These are phyloP conservation scores for Liriodendron chinense DNA, from an alignment of 164 flowering plant genomes.

Conservation along the genomic window DNA sequence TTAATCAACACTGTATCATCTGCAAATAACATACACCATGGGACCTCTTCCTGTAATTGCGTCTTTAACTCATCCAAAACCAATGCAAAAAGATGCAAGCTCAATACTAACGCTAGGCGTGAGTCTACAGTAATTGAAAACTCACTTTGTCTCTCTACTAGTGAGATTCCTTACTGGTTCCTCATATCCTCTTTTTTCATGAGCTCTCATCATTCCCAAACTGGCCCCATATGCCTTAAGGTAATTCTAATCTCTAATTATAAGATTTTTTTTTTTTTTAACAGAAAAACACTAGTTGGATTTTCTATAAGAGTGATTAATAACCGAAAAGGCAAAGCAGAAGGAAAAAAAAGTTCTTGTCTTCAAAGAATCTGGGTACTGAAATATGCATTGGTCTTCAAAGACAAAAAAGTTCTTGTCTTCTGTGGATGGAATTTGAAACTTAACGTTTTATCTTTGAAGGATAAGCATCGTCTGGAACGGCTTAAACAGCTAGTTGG, in stretches of 20 bases:
- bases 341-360: not conserved
- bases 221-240: too few species aligned
- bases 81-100: too few species aligned
- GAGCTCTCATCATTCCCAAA: too few species aligned
- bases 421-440: not conserved
- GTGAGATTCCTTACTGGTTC: too few species aligned
- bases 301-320: not conserved
- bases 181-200: too few species aligned
- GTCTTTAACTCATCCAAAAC: too few species aligned
- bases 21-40: too few species aligned
- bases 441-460: slow-evolving; percentile 19
- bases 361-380: not conserved
- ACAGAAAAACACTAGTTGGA: not conserved
- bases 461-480: slow-evolving; percentile 84
- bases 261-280: not conserved
- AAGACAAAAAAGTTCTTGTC: not conserved
- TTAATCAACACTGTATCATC: too few species aligned
- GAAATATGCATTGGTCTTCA: not conserved
- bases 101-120: too few species aligned
- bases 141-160: too few species aligned
- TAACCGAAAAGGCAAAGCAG: not conserved
- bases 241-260: not conserved
- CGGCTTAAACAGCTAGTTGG: slow-evolving; percentile 41
- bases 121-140: too few species aligned
- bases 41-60: too few species aligned